Evolutionary conservation across 768 basidiomycete species (phyloP).

Genomic region (Kwoniella heveanensis): DNA sequence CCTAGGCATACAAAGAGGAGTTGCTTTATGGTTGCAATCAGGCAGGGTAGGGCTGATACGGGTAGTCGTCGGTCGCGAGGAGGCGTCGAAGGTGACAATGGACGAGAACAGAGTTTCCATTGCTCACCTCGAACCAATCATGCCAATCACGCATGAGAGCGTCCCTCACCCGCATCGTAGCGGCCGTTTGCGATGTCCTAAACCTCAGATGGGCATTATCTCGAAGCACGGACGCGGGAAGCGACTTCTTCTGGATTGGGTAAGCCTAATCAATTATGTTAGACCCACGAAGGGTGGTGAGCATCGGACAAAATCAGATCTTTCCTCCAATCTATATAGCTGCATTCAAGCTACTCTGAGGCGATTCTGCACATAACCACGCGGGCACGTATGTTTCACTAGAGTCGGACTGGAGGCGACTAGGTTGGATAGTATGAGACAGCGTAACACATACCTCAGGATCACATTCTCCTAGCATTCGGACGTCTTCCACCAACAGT

Average conservation of each 20-base stretch:
- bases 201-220: conserved; percentile 86
- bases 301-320: no score
- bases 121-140: conserved; percentile 72
- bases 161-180: conserved; percentile 75
- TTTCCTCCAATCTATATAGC: no score
- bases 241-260: conserved; percentile 86
- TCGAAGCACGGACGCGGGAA: conserved; percentile 76
- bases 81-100: no score
- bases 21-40: no score
- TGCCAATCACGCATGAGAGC: conserved; percentile 64
- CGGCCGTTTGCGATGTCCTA: conserved; percentile 70
- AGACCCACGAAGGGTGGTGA: no score
- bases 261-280: conserved; percentile 63
- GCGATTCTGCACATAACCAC: no score
- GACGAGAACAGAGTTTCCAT: neutral
- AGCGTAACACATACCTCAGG: conserved; percentile 61
- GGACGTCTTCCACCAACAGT: conserved; percentile 61
- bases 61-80: no score
- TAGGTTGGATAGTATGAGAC: conserved; percentile 8
- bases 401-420: no score
- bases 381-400: no score
- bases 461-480: conserved; percentile 64
- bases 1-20: no score
- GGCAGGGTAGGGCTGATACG: no score
- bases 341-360: no score